Conservation (phyloP, 2,329 filamentous ascomycete genomes). For the Apiospora koreana region DNA sequence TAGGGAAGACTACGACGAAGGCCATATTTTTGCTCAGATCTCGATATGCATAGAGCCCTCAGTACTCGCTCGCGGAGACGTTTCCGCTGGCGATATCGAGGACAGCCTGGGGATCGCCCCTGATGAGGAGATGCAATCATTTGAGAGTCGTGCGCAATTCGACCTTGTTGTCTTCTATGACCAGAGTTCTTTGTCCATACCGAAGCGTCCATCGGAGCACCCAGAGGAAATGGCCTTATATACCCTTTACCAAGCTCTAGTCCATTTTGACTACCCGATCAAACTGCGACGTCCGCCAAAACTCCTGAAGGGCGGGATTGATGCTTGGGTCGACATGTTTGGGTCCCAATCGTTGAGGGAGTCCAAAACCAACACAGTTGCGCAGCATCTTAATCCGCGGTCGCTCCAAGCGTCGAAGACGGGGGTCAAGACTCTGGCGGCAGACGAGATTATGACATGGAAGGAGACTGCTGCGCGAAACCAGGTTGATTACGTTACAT, state of each 20-base stretch:
- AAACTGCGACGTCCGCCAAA: conserved; percentile 73
- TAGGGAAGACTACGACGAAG: conserved; percentile 79
- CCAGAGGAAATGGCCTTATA: conserved; percentile 59
- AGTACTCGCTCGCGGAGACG: conserved; percentile 68
- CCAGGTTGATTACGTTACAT: conserved; percentile 57
- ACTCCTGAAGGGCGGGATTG: conserved; percentile 77
- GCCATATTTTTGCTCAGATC: conserved; percentile 81
- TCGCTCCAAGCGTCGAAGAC: conserved; percentile 42
- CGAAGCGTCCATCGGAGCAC: conserved; percentile 31
- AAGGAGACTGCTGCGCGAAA: conserved; percentile 60
- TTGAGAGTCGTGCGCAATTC: conserved; percentile 71
- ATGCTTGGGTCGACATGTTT: conserved; percentile 84
- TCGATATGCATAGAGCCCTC: conserved; percentile 89
- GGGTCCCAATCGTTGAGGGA: conserved; percentile 64
- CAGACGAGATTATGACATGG: conserved; percentile 81
- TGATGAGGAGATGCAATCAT: conserved; percentile 72
- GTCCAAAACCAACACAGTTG: conserved; percentile 30
- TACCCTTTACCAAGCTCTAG: conserved; percentile 76
- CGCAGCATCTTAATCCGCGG: conserved; percentile 16
- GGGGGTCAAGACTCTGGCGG: conserved; percentile 68
- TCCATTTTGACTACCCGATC: conserved; percentile 80
- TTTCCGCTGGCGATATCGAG: conserved; percentile 61
- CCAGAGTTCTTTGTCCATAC: conserved; percentile 60
- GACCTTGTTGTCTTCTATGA: conserved; percentile 94
- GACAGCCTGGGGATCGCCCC: conserved; percentile 73